phyloP scores from a whole-genome alignment of 2,329 filamentous ascomycete genomes.

The Sordariomycetes sp. region DNA sequence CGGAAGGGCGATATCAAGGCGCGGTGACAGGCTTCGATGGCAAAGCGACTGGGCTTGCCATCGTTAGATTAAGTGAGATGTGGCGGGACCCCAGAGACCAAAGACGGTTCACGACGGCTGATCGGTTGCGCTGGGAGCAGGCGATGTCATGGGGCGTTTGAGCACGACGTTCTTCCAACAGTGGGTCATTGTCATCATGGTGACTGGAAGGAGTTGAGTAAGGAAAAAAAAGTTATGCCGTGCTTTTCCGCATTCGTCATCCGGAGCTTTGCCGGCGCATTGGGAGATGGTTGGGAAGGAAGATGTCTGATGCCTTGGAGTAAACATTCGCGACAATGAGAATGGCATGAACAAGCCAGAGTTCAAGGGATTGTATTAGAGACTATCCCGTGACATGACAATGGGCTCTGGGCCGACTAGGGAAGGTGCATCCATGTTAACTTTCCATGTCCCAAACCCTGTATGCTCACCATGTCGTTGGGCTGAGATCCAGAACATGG shows the following conservation, averaged over 20 bases:
- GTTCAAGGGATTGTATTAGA: too few species aligned
- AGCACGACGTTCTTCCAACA: neutral
- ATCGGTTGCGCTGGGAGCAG: neutral
- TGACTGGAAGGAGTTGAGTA: neutral
- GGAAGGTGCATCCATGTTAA: too few species aligned
- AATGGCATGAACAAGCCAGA: neutral
- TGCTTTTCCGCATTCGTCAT: neutral
- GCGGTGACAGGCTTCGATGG: neutral
- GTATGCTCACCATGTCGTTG: too few species aligned
- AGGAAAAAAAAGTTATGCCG: neutral
- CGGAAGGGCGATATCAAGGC: neutral
- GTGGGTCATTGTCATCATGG: neutral
- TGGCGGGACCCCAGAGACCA: neutral
- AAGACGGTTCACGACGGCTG: neutral
- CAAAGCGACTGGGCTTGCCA: neutral
- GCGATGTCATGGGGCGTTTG: neutral
- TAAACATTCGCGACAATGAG: neutral
- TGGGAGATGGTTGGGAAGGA: neutral
- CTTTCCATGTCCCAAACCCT: too few species aligned
- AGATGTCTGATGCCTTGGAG: neutral
- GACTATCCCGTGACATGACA: too few species aligned
- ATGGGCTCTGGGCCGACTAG: too few species aligned
- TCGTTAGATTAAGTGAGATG: neutral
- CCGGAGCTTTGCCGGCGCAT: neutral
- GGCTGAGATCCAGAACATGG: too few species aligned